Conservation (phyloP, 2,329 filamentous ascomycete genomes). For the Fusarium pilosicola region DNA sequence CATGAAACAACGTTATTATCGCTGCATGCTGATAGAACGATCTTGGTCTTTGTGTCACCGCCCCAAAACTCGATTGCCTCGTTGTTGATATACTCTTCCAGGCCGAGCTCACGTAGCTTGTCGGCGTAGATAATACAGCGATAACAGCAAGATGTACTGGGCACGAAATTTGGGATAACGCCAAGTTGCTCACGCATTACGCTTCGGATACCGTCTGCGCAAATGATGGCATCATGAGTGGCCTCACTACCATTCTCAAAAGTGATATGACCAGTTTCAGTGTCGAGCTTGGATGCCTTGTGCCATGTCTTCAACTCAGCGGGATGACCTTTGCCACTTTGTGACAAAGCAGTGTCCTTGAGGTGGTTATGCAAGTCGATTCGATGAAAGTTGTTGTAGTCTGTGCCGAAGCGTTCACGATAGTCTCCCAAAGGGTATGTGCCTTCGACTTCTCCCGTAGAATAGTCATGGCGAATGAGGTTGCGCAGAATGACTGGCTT, state of each 20-base stretch:
- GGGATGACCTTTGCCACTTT: not conserved
- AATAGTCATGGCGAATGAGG: conserved; percentile 19
- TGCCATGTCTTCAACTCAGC: conserved; percentile 10
- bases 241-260: conserved; percentile 5
- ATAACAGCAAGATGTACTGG: conserved; percentile 17
- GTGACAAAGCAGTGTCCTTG: not conserved
- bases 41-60: conserved; percentile 66
- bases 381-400: conserved; percentile 20
- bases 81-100: conserved; percentile 24
- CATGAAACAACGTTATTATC: conserved; percentile 67
- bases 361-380: conserved; percentile 15
- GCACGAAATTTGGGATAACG: not conserved
- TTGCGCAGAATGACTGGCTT: conserved; percentile 7
- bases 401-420: conserved; percentile 8
- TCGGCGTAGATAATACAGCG: conserved; percentile 16
- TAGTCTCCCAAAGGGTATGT: conserved; percentile 18
- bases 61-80: conserved; percentile 72
- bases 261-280: not conserved
- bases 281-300: not conserved
- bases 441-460: conserved; percentile 2
- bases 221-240: conserved; percentile 15
- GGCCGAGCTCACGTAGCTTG: not conserved
- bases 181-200: conserved; percentile 11
- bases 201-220: conserved; percentile 13
- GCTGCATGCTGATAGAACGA: conserved; percentile 71